Base-by-base conservation (phyloP, 805 yeast genomes). In the Candida wancherniae region DNA sequence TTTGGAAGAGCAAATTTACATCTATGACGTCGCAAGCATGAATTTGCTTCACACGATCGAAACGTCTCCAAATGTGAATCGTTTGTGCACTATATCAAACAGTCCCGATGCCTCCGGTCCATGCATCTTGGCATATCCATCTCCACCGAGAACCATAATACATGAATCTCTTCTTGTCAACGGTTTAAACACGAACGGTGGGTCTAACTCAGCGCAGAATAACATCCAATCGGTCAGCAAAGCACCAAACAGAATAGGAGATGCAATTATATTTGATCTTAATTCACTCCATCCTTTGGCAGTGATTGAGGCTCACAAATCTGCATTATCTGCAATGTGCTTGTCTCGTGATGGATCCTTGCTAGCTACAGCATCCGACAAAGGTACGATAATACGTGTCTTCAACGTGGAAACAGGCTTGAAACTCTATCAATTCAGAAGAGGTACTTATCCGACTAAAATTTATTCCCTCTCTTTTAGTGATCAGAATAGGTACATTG, bases 301-400 rank as follows among this genome's bases (percentile, higher is more conserved):
- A 37, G 80, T 84, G 1, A 73, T 90, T 4, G 84, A 81, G 48
- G 95, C 96, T 1, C 97, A 92, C 57, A 84, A 82, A 48, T 66
- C 87, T 0, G 78, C 83, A 1, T 53, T 90, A 24, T 82, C 87
- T 3, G 69, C 77, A 2, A 55, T 87, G 27, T 62, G 81, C 1
- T 53, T 92, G 11, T 84, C 86, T 29, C 65, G 67, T 19, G 88
- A 84, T 47, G 97, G 97, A 0, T 66, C 75, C 2, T 61, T 84
- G 41, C 66, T 90, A 26, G 96, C 97, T 1, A 84, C 97, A 0
- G 86, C 96, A 5, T 84, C 95, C 0, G 76, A 71, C 20, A 84
- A 85, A 50, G 98, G 98, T 2, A 92, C 97, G 0, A 77, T 92
- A 14, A 76, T 90, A 3, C 63, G 97, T 26, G 80, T 92, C 3